A percentile compares a stretch with the other conserved stretches of the same genome.
Conservation (phyloP, 306 rosid genomes). For the Myrica gale region DNA sequence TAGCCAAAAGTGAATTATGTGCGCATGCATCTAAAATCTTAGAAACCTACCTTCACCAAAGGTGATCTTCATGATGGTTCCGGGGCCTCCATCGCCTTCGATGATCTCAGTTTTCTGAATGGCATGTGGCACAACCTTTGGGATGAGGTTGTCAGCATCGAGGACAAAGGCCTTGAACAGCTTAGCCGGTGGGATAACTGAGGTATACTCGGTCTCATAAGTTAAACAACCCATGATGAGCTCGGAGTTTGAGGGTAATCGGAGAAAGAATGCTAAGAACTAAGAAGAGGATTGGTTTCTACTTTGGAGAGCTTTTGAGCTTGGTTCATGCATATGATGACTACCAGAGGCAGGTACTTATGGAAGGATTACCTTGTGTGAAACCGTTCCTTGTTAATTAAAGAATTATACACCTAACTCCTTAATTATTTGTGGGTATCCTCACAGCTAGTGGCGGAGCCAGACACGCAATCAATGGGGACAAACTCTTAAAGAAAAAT, state of each 20-base stretch:
- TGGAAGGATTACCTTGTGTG: no score
- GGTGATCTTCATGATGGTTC: slow-evolving; percentile 40
- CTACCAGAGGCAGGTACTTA: background rate
- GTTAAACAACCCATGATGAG: slow-evolving; percentile 41
- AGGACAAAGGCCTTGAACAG: slow-evolving; percentile 43
- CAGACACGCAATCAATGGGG: no score
- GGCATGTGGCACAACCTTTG: slow-evolving; percentile 31
- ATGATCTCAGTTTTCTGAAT: slow-evolving; percentile 24
- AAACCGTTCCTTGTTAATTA: no score
- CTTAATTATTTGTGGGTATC: no score
- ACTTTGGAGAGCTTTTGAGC: no score
- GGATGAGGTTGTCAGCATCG: slow-evolving; percentile 29
- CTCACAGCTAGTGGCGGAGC: no score
- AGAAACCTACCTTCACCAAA: slow-evolving; percentile 21
- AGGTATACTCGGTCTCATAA: slow-evolving; percentile 23
- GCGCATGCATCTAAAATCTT: no score
- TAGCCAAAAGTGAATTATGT: no score
- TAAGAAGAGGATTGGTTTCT: background rate
- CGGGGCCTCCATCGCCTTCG: slow-evolving; percentile 43
- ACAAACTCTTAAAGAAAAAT: no score
- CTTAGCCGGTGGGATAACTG: slow-evolving; percentile 30
- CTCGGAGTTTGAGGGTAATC: background rate
- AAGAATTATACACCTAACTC: no score
- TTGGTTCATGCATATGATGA: background rate
- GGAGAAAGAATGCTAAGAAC: no score